Percentiles rank a stretch among this genome's conserved stretches.
Conservation (phyloP, 805 yeast species). For the Yueomyces sp. region DNA sequence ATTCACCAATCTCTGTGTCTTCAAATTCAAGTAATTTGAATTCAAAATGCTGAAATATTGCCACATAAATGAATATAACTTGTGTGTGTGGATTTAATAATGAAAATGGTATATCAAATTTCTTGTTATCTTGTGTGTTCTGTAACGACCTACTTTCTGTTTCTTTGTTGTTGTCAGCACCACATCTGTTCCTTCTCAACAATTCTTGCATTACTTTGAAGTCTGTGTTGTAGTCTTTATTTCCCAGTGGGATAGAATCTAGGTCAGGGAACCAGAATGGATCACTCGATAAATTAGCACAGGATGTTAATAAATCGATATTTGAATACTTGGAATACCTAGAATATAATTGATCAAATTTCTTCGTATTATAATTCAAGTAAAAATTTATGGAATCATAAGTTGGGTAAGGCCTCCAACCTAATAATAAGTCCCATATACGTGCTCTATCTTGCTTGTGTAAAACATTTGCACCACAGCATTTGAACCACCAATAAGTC, state of each 20-base stretch:
- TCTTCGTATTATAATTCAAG: conserved; percentile 21
- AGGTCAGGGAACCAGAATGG: conserved; percentile 28
- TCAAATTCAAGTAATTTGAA: conserved; percentile 73
- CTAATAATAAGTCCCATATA: conserved; percentile 77
- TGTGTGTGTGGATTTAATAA: conserved; percentile 63
- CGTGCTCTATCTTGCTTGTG: conserved; percentile 73
- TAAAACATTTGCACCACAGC: conserved; percentile 78
- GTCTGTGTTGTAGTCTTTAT: conserved; percentile 14
- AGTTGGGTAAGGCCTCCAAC: conserved; percentile 45
- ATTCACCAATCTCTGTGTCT: conserved; percentile 77
- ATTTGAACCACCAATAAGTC: conserved; percentile 92
- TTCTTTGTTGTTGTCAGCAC: not conserved
- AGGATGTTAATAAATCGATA: conserved; percentile 5
- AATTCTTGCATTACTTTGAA: conserved; percentile 19
- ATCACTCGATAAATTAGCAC: conserved; percentile 6
- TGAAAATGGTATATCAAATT: conserved; percentile 21
- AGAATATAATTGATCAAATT: conserved; percentile 19
- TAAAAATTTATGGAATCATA: conserved; percentile 20
- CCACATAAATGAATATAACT: conserved; percentile 59
- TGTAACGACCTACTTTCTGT: too few relatives aligned
- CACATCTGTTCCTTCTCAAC: conserved; percentile 15
- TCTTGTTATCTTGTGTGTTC: not conserved
- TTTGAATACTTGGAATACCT: conserved; percentile 1
- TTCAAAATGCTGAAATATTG: conserved; percentile 70
- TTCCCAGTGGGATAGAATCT: conserved; percentile 16